Evolutionary conservation across 2,329 filamentous ascomycete genomes (phyloP), one percentile per base, ranked within the genome.

Genomic region (Alternaria sp.): DNA sequence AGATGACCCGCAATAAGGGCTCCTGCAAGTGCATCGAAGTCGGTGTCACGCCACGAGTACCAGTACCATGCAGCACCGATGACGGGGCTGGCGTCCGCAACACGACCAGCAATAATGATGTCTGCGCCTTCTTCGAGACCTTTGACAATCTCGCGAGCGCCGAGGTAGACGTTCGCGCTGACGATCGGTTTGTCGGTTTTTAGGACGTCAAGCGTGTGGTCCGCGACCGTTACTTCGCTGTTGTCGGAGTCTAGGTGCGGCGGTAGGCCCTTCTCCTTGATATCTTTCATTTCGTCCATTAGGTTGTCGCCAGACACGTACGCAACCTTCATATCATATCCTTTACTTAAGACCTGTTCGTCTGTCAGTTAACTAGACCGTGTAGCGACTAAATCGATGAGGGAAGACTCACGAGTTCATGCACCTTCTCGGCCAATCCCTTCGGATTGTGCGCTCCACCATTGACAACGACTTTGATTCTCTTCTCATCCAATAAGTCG

Each of bases 61-160:
- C 86, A 89, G 78, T 82, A 88, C 69, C 83, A 84, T 0, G 86
- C 86, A 0, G 86, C 85, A 0, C 84, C 87, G 61, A 88, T 87
- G 0, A 79, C 76, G 5, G 77, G 78, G 63, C 70, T 75, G 2
- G 75, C 76, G 60, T 79, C 77, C 20, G 77, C 71, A 6, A 78
- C 75, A 45, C 78, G 63, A 11, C 78, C 77, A 3, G 71, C 69
- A 23, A 79, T 75, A 44, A 79, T 73, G 23, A 79, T 78, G 61
- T 79, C 77, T 26, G 75, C 77, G 14, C 77, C 77, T 37, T 69
- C 28, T 53, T 78, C 68, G 4, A 79, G 61, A 0, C 71, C 77
- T 33, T 66, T 72, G 1, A 75, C 67, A 28, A 79, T 78, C 45
- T 73, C 77, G 44, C 75, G 61, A 7, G 83, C 83, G 0, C 87